These are phyloP conservation scores for Neofusicoccum umdonicola DNA, from an alignment of 2,329 filamentous ascomycete species.

Conservation along the genomic window DNA sequence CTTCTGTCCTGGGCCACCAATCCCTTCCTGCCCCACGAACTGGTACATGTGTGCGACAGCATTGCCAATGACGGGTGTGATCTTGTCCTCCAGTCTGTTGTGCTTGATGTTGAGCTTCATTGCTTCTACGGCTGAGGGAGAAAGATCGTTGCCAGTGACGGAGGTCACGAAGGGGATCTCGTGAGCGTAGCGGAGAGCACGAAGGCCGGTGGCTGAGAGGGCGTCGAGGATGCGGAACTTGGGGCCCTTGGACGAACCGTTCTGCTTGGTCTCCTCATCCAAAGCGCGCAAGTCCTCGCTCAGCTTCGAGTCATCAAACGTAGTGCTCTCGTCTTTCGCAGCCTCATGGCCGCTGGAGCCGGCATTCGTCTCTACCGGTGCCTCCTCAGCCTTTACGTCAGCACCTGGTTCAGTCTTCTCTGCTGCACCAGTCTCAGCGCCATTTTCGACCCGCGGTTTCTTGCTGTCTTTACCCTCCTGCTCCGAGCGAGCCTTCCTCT, in stretches of 20 bases:
- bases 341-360: not conserved
- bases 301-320: slow-evolving; percentile 10
- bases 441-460: slow-evolving; percentile 22
- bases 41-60: slow-evolving; percentile 91
- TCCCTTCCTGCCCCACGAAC: slow-evolving; percentile 52
- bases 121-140: slow-evolving; percentile 69
- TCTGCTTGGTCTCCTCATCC: slow-evolving; percentile 15
- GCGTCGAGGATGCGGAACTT: slow-evolving; percentile 87
- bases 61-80: slow-evolving; percentile 74
- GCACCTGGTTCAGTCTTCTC: not conserved
- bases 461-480: slow-evolving; percentile 23
- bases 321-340: slow-evolving; percentile 24
- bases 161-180: slow-evolving; percentile 83
- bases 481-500: slow-evolving; percentile 2
- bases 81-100: slow-evolving; percentile 70
- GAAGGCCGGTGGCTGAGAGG: slow-evolving; percentile 86
- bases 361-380: not conserved
- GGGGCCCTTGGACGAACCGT: slow-evolving; percentile 22
- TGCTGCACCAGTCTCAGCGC: slow-evolving; percentile 7
- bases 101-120: slow-evolving; percentile 84
- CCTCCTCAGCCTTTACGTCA: not conserved
- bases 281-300: slow-evolving; percentile 1
- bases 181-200: slow-evolving; percentile 85
- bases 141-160: slow-evolving; percentile 87
- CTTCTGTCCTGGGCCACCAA: slow-evolving; percentile 44